Percentiles rank a stretch among this genome's conserved stretches.
Evolutionary conservation across 805 yeast genomes (phyloP).

Genomic region (Yamadazyma scolyti): DNA sequence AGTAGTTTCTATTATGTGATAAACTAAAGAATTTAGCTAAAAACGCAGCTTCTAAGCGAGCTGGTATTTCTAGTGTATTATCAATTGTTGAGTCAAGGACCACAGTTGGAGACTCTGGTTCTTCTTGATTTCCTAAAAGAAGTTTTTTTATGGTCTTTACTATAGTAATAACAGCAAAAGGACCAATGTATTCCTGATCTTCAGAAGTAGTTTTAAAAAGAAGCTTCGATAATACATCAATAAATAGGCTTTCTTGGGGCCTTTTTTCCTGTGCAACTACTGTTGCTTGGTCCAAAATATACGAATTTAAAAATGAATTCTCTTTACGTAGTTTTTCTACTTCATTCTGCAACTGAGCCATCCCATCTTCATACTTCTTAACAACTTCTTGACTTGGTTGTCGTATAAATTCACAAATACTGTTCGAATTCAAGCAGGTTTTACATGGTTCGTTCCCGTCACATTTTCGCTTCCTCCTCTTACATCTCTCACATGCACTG

Average conservation of each 20-base stretch:
- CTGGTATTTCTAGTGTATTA: conserved; percentile 1
- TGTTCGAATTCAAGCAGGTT: conserved; percentile 1
- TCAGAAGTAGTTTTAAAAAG: conserved; percentile 6
- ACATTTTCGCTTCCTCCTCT: conserved; percentile 10
- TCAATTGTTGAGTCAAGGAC: conserved; percentile 4
- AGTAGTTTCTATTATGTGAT: conserved; percentile 11
- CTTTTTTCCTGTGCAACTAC: not conserved
- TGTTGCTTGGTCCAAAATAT: not conserved
- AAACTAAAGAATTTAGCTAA: conserved; percentile 11
- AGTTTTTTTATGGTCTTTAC: conserved; percentile 9
- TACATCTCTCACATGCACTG: conserved; percentile 10
- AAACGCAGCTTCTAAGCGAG: conserved; percentile 5
- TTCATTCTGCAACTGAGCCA: not conserved
- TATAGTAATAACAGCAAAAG: conserved; percentile 12
- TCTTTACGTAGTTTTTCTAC: not conserved
- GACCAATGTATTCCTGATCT: conserved; percentile 10
- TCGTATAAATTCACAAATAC: not conserved
- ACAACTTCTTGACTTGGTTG: not conserved
- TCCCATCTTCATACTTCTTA: no score
- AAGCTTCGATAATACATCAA: conserved; percentile 7
- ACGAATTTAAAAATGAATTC: no score
- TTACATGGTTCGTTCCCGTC: conserved; percentile 7
- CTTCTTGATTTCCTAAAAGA: conserved; percentile 1
- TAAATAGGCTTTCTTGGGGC: conserved; percentile 7
- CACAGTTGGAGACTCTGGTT: conserved; percentile 2